Base-by-base conservation (phyloP, 495 filamentous ascomycete species). In the Penicillium soppii region DNA sequence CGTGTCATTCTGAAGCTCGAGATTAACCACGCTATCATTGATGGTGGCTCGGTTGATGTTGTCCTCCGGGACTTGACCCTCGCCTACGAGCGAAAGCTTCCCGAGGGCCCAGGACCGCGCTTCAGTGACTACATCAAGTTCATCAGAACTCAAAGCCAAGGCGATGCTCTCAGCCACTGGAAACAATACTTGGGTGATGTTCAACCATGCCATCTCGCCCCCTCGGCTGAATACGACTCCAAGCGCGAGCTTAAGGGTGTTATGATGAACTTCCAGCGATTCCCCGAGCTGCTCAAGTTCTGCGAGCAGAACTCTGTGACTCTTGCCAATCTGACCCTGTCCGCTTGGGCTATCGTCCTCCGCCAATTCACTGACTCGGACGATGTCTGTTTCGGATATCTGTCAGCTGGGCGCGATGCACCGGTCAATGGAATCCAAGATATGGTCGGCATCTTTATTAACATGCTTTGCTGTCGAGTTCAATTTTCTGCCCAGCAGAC, bases 301-400 rank as follows among this genome's bases (percentile, higher is more conserved):
- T 82, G 80, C 45, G 66, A 74, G 22, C 55, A 50, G 12, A 60
- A 74, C 22, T 75, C 72, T 1, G 60, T 82, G 2, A 82, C 80
- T 5, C 48, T 81, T 9, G 74, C 78, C 7, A 82, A 74, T 49
- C 46, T 80, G 15, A 69, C 81, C 7, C 68, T 84, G 21, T 67
- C 80, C 23, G 79, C 73, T 7, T 85, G 83, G 83, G 77, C 77
- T 4, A 61, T 85, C 9, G 75, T 83, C 0, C 68, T 85, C 6
- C 70, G 72, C 25, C 59, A 61, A 8, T 80, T 80, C 53, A 81
- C 78, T 1, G 67, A 65, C 1, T 76, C 72, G 4, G 71, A 82
- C 37, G 74, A 81, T 23, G 70, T 85, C n/a, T 80, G 76, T 52
- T 87, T 86, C 53, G 82, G 82, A 3, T 80, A 80, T 40, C 58